Percentiles rank a stretch among this genome's conserved stretches.
phyloP scores from a whole-genome alignment of 2,329 filamentous ascomycete genomes.

The Monilinia laxa region DNA sequence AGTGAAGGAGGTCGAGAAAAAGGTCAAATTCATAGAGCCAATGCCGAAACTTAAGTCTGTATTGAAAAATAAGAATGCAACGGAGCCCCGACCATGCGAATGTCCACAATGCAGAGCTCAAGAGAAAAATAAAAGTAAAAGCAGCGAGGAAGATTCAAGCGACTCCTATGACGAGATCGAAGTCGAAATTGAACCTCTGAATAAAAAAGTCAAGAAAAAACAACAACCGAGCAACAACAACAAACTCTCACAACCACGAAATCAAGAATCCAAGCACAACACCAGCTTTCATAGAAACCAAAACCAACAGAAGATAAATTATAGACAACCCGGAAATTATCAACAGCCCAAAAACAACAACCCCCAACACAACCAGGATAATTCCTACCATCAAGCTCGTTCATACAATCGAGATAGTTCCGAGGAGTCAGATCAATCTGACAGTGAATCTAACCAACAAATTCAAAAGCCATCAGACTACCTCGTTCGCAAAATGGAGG shows the following conservation, averaged over 20 bases:
- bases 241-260: background rate
- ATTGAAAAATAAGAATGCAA: conserved; percentile 1
- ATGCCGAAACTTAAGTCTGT: conserved; percentile 17
- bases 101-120: conserved; percentile 1
- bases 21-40: conserved; percentile 17
- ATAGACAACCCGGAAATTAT: background rate
- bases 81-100: conserved; percentile 1
- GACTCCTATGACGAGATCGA: conserved; percentile 6
- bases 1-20: conserved; percentile 15
- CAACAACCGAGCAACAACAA: conserved; percentile 5
- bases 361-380: conserved; percentile 6
- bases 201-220: conserved; percentile 4
- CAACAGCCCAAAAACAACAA: background rate
- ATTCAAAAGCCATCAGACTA: background rate
- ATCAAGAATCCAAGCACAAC: background rate
- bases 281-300: background rate
- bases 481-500: conserved; percentile 11
- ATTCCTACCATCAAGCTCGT: background rate
- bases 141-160: conserved; percentile 17
- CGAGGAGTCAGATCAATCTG: background rate
- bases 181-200: conserved; percentile 10
- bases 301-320: background rate
- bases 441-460: background rate
- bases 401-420: conserved; percentile 4
- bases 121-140: conserved; percentile 13